Evolutionary conservation across 2,329 filamentous ascomycete genomes (phyloP).

Genomic region (Simplicillium aogashimaense): DNA sequence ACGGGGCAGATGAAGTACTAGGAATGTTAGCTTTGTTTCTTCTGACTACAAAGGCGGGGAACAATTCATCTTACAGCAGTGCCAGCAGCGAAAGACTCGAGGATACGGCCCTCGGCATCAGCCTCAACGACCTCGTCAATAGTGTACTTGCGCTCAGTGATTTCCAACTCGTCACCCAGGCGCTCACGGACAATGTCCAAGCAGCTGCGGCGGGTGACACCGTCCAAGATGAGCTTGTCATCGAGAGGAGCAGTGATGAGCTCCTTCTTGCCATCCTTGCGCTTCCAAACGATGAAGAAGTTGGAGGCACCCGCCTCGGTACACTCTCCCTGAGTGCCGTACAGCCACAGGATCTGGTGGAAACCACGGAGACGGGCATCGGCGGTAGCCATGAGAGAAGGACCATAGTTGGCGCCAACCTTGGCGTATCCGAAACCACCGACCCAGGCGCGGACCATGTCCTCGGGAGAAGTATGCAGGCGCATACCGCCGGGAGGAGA

Average conservation of each 20-base stretch:
- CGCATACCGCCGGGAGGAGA: slow-evolving; percentile 49
- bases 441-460: slow-evolving; percentile 85
- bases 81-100: slow-evolving; percentile 80
- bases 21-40: slow-evolving; percentile 9
- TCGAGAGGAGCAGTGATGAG: slow-evolving; percentile 77
- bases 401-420: slow-evolving; percentile 89
- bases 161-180: slow-evolving; percentile 49
- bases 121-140: slow-evolving; percentile 71
- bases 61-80: slow-evolving; percentile 57
- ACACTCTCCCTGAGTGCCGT: slow-evolving; percentile 65
- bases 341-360: slow-evolving; percentile 91
- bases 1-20: slow-evolving; percentile 64
- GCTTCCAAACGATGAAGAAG: slow-evolving; percentile 77
- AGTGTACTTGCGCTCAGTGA: slow-evolving; percentile 75
- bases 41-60: background rate
- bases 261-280: slow-evolving; percentile 40
- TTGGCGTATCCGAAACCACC: slow-evolving; percentile 90
- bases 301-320: slow-evolving; percentile 90
- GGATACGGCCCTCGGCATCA: slow-evolving; percentile 59
- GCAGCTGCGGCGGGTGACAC: slow-evolving; percentile 75
- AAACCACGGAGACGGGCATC: slow-evolving; percentile 67
- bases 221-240: slow-evolving; percentile 76
- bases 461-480: slow-evolving; percentile 68
- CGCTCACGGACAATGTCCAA: slow-evolving; percentile 61
- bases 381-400: slow-evolving; percentile 65